A percentile compares a stretch with the other conserved stretches of the same genome.
These are phyloP conservation scores for Elaeagnus macrophylla DNA, from an alignment of 306 rosid species.

Conservation along the genomic window DNA sequence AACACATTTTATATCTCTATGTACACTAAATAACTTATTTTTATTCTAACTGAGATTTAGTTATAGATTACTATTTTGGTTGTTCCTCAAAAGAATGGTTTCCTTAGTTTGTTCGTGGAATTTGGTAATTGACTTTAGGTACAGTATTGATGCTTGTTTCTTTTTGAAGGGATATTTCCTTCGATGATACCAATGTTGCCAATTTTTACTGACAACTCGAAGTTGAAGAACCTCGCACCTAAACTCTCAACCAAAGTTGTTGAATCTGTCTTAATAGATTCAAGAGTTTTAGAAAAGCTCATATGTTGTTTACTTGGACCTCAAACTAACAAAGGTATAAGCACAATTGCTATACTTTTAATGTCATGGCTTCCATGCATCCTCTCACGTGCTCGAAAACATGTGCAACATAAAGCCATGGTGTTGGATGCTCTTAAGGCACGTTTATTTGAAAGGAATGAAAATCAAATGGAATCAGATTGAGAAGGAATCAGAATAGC, in stretches of 20 bases:
- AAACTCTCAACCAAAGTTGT: conserved; percentile 46
- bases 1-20: too few species aligned
- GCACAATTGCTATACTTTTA: conserved; percentile 66
- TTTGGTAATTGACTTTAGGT: too few species aligned
- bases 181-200: conserved; percentile 13
- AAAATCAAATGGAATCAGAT: too few species aligned
- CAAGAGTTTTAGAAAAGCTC: conserved; percentile 49
- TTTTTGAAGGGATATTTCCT: conserved; percentile 3
- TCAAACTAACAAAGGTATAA: conserved; percentile 38
- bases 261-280: conserved; percentile 50
- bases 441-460: too few species aligned
- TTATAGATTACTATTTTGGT: too few species aligned
- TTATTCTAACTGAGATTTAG: too few species aligned
- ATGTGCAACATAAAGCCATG: conserved; percentile 29
- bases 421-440: conserved; percentile 19
- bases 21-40: too few species aligned
- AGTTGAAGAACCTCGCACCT: conserved; percentile 36
- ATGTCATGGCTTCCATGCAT: conserved; percentile 64
- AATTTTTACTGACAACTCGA: conserved; percentile 29
- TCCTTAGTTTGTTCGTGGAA: too few species aligned
- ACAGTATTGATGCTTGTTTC: too few species aligned
- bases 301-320: conserved; percentile 61
- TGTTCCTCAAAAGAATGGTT: too few species aligned
- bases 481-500: too few species aligned
- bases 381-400: conserved; percentile 45